phyloP scores from a whole-genome alignment of 805 yeast species.

The Dipodascopsis tothii region DNA sequence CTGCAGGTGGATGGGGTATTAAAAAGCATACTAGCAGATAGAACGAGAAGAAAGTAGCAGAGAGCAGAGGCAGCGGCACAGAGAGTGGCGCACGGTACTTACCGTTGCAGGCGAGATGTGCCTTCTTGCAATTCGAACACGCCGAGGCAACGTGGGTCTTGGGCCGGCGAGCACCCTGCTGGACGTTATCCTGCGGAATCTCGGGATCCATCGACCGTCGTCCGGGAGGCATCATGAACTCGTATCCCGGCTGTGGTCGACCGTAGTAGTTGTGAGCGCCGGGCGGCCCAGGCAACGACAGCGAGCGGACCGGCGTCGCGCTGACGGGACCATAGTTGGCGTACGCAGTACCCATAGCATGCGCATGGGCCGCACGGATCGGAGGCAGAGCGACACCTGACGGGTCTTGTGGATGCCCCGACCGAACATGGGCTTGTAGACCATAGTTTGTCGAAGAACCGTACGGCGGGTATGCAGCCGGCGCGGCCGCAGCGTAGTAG shows the following conservation, averaged over 20 bases:
- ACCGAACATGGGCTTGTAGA: too few relatives aligned
- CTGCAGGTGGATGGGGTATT: neutral
- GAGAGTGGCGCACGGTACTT: conserved; percentile 2
- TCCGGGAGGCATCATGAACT: neutral
- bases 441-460: too few relatives aligned
- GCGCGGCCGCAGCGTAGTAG: too few relatives aligned
- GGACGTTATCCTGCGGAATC: too few relatives aligned
- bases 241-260: neutral
- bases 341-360: too few relatives aligned
- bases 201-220: neutral
- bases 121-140: conserved; percentile 14
- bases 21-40: neutral
- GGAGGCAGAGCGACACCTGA: too few relatives aligned
- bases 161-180: conserved; percentile 3
- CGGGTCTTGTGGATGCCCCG: too few relatives aligned
- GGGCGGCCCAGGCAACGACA: neutral
- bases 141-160: conserved; percentile 10
- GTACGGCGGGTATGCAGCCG: too few relatives aligned
- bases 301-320: too few relatives aligned
- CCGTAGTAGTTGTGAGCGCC: neutral
- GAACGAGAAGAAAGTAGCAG: neutral
- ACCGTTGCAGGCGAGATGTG: conserved; percentile 17
- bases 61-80: neutral
- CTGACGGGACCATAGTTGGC: too few relatives aligned
- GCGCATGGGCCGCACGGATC: too few relatives aligned